These are phyloP conservation scores for Pythium aquatile DNA, from an alignment of 352 stramenopile species.

Conservation along the genomic window DNA sequence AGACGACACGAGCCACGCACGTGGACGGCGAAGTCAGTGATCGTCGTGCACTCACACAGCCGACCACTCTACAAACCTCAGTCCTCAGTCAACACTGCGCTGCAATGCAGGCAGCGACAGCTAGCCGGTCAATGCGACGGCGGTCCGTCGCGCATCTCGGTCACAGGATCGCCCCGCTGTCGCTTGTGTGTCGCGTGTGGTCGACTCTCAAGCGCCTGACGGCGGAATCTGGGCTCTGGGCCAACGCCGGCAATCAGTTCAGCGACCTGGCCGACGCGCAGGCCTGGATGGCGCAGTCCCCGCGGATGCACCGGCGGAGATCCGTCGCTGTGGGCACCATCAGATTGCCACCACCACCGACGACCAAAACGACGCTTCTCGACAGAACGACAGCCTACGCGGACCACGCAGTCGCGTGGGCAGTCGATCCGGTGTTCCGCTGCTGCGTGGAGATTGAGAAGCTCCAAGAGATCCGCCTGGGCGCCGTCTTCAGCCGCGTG, in stretches of 20 bases:
- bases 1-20: neutral
- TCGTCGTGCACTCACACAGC: neutral
- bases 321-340: neutral
- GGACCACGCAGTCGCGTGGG: conserved; percentile 35
- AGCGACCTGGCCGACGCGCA: conserved; percentile 9
- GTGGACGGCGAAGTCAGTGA: neutral
- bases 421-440: conserved; percentile 42
- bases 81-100: neutral
- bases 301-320: neutral
- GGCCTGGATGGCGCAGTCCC: conserved; percentile 8
- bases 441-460: conserved; percentile 41
- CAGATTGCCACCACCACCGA: neutral
- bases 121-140: neutral
- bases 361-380: neutral
- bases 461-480: conserved; percentile 20
- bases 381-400: neutral
- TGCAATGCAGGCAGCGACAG: neutral
- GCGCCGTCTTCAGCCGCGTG: conserved; percentile 38
- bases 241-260: conserved; percentile 10
- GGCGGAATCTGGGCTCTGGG: conserved; percentile 15
- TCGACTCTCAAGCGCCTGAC: conserved; percentile 7
- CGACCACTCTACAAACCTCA: too few relatives aligned
- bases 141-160: conserved; percentile 2
- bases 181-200: neutral
- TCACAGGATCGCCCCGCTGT: neutral